Conservation (phyloP, 164 flowering plant species). For the Aristolochia californica region DNA sequence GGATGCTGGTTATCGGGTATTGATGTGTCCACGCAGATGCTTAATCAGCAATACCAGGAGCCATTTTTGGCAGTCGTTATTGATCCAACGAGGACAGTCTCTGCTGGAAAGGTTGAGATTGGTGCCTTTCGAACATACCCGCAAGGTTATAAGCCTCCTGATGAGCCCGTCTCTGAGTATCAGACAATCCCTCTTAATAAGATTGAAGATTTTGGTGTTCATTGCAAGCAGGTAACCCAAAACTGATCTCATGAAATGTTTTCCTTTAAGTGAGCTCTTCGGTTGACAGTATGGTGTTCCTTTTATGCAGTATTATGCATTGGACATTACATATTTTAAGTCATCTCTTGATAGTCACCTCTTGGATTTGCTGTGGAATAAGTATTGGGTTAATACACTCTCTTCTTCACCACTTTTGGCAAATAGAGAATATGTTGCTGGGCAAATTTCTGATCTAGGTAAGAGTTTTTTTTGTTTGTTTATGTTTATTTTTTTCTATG, state of each 20-base stretch:
- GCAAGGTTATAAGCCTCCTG: slow-evolving; percentile 85
- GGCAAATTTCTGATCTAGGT: slow-evolving; percentile 98
- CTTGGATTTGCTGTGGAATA: slow-evolving; percentile 95
- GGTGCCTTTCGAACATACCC: slow-evolving; percentile 97
- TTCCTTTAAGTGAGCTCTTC: neutral
- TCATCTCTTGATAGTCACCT: slow-evolving; percentile 88
- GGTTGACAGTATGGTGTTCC: neutral
- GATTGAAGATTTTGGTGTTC: slow-evolving; percentile 99
- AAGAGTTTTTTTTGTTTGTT: slow-evolving; percentile 8
- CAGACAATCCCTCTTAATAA: slow-evolving; percentile 95
- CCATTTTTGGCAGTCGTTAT: slow-evolving; percentile 95
- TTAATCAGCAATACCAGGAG: slow-evolving; percentile 90
- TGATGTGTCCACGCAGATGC: slow-evolving; percentile 95
- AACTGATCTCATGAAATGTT: neutral
- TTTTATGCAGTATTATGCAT: slow-evolving; percentile 68
- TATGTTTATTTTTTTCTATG: neutral
- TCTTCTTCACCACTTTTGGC: slow-evolving; percentile 93
- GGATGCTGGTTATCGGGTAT: slow-evolving; percentile 99
- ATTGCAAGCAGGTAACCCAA: slow-evolving; percentile 78
- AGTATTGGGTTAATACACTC: slow-evolving; percentile 96
- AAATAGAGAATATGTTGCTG: slow-evolving; percentile 96
- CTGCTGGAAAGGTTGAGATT: slow-evolving; percentile 97
- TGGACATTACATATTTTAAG: slow-evolving; percentile 96
- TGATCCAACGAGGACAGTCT: slow-evolving; percentile 95
- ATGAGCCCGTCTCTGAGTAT: slow-evolving; percentile 93